Conservation (phyloP, 371 early-diverging fungal genomes). For the Chytridium lagenaria region DNA sequence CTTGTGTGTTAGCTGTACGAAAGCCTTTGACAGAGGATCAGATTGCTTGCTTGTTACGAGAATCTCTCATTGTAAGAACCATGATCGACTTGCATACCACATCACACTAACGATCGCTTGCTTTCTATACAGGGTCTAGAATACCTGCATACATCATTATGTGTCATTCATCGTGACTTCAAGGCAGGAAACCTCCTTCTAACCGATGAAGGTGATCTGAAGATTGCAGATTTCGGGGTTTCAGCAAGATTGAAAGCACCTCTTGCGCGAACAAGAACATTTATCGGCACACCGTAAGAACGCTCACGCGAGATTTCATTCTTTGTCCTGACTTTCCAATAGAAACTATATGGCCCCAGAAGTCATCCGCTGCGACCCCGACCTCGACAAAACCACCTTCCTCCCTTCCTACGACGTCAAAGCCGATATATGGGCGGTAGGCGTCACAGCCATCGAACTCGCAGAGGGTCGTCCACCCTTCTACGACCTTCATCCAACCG, state of each 20-base stretch:
- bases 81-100: background rate
- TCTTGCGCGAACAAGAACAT: constrained; percentile 58
- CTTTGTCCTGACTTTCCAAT: too few relatives aligned
- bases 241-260: constrained; percentile 61
- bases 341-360: constrained; percentile 67
- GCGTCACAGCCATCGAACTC: constrained; percentile 67
- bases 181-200: constrained; percentile 52
- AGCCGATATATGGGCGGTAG: constrained; percentile 66
- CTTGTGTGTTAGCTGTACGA: background rate
- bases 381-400: constrained; percentile 12
- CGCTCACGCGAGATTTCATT: too few relatives aligned
- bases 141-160: constrained; percentile 69
- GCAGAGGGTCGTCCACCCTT: constrained; percentile 66
- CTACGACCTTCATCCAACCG: constrained; percentile 65
- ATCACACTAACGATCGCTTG: background rate
- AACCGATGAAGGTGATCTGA: background rate
- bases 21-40: constrained; percentile 59
- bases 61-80: constrained; percentile 56
- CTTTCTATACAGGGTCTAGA: constrained; percentile 54
- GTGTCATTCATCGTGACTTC: constrained; percentile 33
- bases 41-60: constrained; percentile 63
- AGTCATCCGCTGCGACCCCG: constrained; percentile 61
- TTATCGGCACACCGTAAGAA: constrained; percentile 66
- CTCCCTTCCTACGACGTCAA: constrained; percentile 55
- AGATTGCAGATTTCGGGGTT: background rate